Conservation (phyloP, 139 green algal species). For the Coccomyxa sp. region DNA sequence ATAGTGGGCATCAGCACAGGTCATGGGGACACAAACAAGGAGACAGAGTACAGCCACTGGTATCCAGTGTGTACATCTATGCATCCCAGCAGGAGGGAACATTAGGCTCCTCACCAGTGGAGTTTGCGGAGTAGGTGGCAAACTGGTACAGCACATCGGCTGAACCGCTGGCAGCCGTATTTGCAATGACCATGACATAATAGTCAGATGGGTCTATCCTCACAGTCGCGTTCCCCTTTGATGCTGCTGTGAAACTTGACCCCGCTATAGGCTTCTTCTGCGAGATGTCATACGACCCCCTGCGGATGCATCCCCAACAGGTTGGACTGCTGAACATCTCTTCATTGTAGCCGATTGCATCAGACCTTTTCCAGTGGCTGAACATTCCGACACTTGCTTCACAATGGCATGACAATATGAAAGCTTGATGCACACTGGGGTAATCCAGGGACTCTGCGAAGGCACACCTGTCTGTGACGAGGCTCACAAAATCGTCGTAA, state of each 20-base stretch:
- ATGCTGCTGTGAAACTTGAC: conserved; percentile 49
- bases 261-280: background rate
- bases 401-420: too few relatives aligned
- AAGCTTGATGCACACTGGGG: too few relatives aligned
- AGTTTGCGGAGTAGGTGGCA: background rate
- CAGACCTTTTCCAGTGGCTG: too few relatives aligned
- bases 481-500: conserved; percentile 5
- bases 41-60: too few relatives aligned
- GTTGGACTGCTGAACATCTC: too few relatives aligned
- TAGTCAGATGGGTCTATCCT: conserved; percentile 38
- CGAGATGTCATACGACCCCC: background rate
- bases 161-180: background rate
- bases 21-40: too few relatives aligned
- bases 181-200: background rate
- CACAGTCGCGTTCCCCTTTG: conserved; percentile 65
- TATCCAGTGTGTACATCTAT: too few relatives aligned
- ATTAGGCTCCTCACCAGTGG: background rate
- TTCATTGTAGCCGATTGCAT: too few relatives aligned
- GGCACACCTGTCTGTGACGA: background rate
- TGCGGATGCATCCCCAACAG: background rate
- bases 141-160: conserved; percentile 7
- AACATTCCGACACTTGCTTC: too few relatives aligned
- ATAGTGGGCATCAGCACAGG: too few relatives aligned
- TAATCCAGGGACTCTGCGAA: too few relatives aligned
- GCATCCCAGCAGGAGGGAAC: too few relatives aligned